Evolutionary conservation across 2,329 filamentous ascomycete genomes (phyloP).

Genomic region (Trichoderma gracile): DNA sequence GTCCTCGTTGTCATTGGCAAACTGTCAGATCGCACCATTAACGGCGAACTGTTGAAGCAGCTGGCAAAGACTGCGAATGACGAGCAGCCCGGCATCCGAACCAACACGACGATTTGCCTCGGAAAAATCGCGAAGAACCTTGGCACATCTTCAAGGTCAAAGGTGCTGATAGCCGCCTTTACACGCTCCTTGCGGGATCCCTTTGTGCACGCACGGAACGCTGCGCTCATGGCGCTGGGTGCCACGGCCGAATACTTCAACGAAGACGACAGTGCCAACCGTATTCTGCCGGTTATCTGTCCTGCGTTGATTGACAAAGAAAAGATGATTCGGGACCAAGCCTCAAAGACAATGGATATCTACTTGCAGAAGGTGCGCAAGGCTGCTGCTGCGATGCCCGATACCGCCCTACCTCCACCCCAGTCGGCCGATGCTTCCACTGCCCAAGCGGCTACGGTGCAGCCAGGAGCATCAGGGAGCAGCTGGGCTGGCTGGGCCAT

Average conservation of each 20-base stretch:
- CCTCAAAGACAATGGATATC: conserved; percentile 81
- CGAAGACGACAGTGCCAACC: conserved; percentile 84
- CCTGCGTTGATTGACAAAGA: conserved; percentile 91
- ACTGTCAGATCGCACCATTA: conserved; percentile 87
- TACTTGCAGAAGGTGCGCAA: conserved; percentile 84
- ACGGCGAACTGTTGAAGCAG: conserved; percentile 87
- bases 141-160: conserved; percentile 73
- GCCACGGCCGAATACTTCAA: conserved; percentile 84
- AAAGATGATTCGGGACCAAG: conserved; percentile 89
- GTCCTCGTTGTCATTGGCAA: conserved; percentile 85
- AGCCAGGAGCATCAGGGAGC: conserved; percentile 53
- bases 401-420: conserved; percentile 71
- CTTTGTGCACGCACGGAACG: conserved; percentile 91
- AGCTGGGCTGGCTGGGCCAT: conserved; percentile 96
- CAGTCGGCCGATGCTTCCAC: conserved; percentile 53
- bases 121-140: conserved; percentile 94
- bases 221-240: conserved; percentile 78
- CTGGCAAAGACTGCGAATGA: conserved; percentile 96
- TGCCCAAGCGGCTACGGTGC: conserved; percentile 78
- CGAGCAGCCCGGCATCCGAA: conserved; percentile 93
- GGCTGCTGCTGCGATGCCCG: conserved; percentile 73
- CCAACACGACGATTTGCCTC: conserved; percentile 96
- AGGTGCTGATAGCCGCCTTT: conserved; percentile 92
- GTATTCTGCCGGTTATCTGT: conserved; percentile 81
- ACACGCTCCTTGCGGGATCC: conserved; percentile 86